These are phyloP conservation scores for Tolypocladium pustulatum DNA, from an alignment of 2,329 filamentous ascomycete genomes.

Conservation along the genomic window DNA sequence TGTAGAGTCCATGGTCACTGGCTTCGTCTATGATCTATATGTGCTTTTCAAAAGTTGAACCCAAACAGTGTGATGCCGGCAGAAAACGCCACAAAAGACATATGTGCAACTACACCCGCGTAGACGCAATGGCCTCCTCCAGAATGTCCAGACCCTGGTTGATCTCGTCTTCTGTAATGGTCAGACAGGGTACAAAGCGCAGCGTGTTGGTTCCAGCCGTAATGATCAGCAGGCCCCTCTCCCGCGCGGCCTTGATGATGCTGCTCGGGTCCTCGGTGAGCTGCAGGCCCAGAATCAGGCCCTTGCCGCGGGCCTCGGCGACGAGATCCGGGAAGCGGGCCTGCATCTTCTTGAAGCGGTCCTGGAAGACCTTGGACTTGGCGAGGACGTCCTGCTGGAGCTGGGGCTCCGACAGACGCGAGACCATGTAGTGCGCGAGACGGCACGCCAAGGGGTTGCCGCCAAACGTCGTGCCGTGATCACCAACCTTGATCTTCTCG, in stretches of 20 bases:
- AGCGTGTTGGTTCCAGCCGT: slow-evolving; percentile 89
- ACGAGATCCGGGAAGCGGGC: slow-evolving; percentile 55
- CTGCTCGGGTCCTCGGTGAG: slow-evolving; percentile 60
- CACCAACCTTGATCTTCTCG: slow-evolving; percentile 45
- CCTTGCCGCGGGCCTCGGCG: slow-evolving; percentile 69
- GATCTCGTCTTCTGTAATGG: slow-evolving; percentile 73
- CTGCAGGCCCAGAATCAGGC: slow-evolving; percentile 81
- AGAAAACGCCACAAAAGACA: background rate
- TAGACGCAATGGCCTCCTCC: slow-evolving; percentile 49
- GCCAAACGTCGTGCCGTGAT: slow-evolving; percentile 91
- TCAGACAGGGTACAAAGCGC: slow-evolving; percentile 80
- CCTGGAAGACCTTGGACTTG: slow-evolving; percentile 46
- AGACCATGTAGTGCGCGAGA: slow-evolving; percentile 77
- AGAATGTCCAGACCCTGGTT: slow-evolving; percentile 65
- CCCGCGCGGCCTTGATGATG: slow-evolving; percentile 75
- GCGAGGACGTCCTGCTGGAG: slow-evolving; percentile 59
- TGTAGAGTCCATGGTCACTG: background rate
- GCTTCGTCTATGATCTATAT: background rate
- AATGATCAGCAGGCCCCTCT: slow-evolving; percentile 81
- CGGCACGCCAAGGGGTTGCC: slow-evolving; percentile 82
- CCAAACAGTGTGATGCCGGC: background rate
- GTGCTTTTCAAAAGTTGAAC: background rate
- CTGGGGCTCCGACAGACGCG: slow-evolving; percentile 58
- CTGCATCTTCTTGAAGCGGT: slow-evolving; percentile 36
- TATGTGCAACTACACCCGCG: slow-evolving; percentile 15